phyloP scores from a whole-genome alignment of 1,284 basidiomycete species.

The Agaricales sp. region DNA sequence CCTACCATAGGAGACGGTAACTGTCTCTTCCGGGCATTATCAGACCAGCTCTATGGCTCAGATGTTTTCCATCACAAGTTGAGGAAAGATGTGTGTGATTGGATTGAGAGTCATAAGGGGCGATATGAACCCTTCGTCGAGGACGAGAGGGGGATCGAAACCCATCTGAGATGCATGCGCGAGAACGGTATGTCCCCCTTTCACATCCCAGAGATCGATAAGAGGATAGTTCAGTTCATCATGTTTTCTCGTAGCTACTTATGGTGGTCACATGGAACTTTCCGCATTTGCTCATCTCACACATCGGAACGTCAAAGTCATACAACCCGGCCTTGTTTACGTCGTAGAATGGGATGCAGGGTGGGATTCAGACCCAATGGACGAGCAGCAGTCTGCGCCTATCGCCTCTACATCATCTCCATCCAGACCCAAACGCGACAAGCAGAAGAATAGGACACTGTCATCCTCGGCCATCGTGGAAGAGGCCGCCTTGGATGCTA shows the following conservation, averaged over 20 bases:
- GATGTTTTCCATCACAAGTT: slow-evolving; percentile 62
- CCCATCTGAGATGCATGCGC: slow-evolving; percentile 67
- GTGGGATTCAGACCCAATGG: slow-evolving; percentile 23
- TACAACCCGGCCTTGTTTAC: slow-evolving; percentile 82
- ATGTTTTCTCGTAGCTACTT: slow-evolving; percentile 47
- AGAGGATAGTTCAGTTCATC: slow-evolving; percentile 10
- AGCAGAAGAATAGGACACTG: background rate
- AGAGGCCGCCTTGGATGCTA: slow-evolving; percentile 18
- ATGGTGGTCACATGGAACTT: slow-evolving; percentile 86
- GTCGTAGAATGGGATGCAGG: slow-evolving; percentile 68
- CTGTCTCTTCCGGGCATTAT: slow-evolving; percentile 77
- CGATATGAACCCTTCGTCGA: slow-evolving; percentile 86
- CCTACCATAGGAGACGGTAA: slow-evolving; percentile 79
- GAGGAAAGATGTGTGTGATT: slow-evolving; percentile 72
- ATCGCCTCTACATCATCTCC: slow-evolving; percentile 2
- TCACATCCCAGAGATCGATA: slow-evolving; percentile 10
- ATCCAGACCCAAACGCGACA: background rate
- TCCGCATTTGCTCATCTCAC: slow-evolving; percentile 82
- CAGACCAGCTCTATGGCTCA: slow-evolving; percentile 75
- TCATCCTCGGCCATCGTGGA: slow-evolving; percentile 13
- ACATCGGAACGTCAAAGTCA: slow-evolving; percentile 76
- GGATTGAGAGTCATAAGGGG: slow-evolving; percentile 60
- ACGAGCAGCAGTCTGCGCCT: slow-evolving; percentile 9
- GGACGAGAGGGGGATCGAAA: slow-evolving; percentile 66
- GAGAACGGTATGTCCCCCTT: slow-evolving; percentile 47